Evolutionary conservation across 2,329 filamentous ascomycete genomes (phyloP), one percentile per base, ranked within the genome.

Genomic region (Aspergillus quadrilineatus): DNA sequence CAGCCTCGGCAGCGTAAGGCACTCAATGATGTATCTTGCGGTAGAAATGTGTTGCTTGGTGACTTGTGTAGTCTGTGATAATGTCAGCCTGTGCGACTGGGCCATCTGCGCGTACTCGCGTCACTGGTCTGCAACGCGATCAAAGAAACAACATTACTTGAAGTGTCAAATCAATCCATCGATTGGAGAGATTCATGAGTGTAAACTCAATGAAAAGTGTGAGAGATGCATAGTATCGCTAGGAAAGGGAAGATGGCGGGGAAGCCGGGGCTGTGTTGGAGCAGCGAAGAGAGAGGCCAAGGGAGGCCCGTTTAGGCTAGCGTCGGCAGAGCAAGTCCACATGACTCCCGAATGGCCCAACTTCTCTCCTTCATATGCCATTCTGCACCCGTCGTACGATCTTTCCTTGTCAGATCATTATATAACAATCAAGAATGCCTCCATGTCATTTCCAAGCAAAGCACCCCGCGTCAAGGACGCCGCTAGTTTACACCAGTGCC

Each of bases 401-500:
- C 51, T 9, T 12, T 2, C 4, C 9, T 41, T 30, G 1, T 14
- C 6, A 41, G 12, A 28, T 5, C 29, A 1, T 42, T 12, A 9
- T 42, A 43, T 50, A 15, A 15, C 1, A 30, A 3, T 9, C 4
- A 46, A 42, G 6, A 8, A 49, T 55, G 44, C 1, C 1, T 39
- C 44, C 22, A 55, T 55, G 52, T 49, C 52, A 1, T 41, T 39
- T 17, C 37, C 47, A 39, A 47, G 30, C 37, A 50, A 50, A 47
- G 45, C 46, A 6, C 53, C 53, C 30, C 53, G 53, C 9, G 15
- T 50, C 22, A 55, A 45, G 29, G 17, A 51, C 7, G n/a, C 53
- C 10, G 22, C 15, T 39, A 49, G 45, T n/a, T 26, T 44, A 14
- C 53, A 55, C n/a, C 53, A 55, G 22, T 55, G 53, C 17, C 53